These are phyloP conservation scores for Solanum medicagineum DNA, from an alignment of 257 asterid genomes.

Conservation along the genomic window DNA sequence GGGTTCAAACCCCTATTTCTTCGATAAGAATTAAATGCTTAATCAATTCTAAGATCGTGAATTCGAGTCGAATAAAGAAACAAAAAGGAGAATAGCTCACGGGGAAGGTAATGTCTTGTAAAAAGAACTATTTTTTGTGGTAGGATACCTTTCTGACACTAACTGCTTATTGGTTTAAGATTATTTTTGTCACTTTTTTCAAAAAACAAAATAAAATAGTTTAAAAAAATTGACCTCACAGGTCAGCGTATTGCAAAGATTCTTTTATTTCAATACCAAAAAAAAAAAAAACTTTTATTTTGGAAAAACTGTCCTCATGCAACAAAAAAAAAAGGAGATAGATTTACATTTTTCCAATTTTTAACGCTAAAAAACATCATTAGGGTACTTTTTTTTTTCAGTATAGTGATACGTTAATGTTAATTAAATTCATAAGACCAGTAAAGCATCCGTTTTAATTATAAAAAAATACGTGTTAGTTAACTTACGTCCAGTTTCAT, in stretches of 20 bases:
- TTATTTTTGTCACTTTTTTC: background rate
- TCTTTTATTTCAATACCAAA: too few species aligned
- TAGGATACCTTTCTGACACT: background rate
- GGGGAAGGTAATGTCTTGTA: too few species aligned
- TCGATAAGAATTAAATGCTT: too few species aligned
- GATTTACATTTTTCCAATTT: background rate
- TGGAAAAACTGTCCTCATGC: background rate
- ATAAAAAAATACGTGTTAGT: background rate
- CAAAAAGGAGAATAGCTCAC: too few species aligned
- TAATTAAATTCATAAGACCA: background rate
- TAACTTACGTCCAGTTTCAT: slow-evolving; percentile 31
- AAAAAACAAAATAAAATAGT: too few species aligned
- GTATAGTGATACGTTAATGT: background rate
- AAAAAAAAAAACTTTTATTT: too few species aligned
- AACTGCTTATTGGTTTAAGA: too few species aligned
- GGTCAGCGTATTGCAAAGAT: background rate
- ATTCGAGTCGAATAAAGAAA: too few species aligned
- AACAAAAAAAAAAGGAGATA: background rate
- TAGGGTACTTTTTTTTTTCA: background rate
- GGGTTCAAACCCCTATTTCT: too few species aligned
- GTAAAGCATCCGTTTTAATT: background rate
- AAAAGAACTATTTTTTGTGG: background rate
- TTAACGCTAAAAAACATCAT: background rate
- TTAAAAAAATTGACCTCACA: too few species aligned
- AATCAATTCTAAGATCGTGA: too few species aligned